Evolutionary conservation across 805 yeast species (phyloP), one percentile per base, ranked within the genome.

Genomic region (Spencermartinsiella europaea): DNA sequence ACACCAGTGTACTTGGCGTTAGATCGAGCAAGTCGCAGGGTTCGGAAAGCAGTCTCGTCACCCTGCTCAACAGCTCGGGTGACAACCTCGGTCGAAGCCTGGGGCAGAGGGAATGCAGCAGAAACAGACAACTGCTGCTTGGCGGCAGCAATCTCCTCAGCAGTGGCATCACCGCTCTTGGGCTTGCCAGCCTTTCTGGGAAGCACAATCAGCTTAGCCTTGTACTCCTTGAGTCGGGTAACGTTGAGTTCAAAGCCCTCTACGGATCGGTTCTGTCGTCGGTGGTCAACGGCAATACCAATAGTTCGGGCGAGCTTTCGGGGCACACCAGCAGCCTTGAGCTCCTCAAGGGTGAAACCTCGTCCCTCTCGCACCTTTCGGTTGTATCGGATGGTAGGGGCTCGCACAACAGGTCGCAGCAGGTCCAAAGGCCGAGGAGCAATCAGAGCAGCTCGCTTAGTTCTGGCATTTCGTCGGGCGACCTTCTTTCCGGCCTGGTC

Each of bases 401-500:
- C 91, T 80, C 98, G 88, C 68, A 93, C 98, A 67, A 91, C 79
- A 65, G 99, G 99, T 80, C 97, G 86, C 71, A 93, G 82, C 61
- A 82, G 73, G 73, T 93, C 99, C 71, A 93, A 77, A 67, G 99
- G 99, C 72, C 86, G 90, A 78, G 99, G 99, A 68, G 99, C 98
- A 65, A 84, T 75, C 72, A 77, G 77, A 66, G 96, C 96, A 66
- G 96, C 95, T 80, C 85, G 90, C 66, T 83, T 67, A 71, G 86
- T 84, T 79, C 99, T 88, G 62, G 96, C 85, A 62, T 77, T 79
- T 80, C 99, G 85, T 84, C 99, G 89, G 60, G 95, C 83, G 69
- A 77, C 89, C 84, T 93, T 93, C 84, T 91, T 89, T 75, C 99
- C 99, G 71, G 99, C 96, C 82, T 93, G 99, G 91, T 93, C 97